Evolutionary conservation across 2,329 filamentous ascomycete genomes (phyloP).

Genomic region (Talaromyces sp.): DNA sequence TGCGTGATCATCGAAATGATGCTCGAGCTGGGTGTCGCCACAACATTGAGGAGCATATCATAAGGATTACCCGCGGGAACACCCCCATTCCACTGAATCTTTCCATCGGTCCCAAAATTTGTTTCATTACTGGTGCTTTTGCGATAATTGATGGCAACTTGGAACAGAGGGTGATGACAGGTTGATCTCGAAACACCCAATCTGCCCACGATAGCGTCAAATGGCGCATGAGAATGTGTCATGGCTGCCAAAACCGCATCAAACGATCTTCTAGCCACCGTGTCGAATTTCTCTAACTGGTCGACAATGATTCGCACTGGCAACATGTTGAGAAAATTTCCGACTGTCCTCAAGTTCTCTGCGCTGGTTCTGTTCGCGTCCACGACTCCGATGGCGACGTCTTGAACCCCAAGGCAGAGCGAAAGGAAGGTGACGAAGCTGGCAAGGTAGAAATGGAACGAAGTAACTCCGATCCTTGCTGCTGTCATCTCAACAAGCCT

Average conservation of each 20-base stretch:
- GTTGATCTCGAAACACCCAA: constrained; percentile 41
- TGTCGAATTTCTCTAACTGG: constrained; percentile 28
- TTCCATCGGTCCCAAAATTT: constrained; percentile 28
- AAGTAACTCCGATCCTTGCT: constrained; percentile 29
- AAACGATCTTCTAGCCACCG: constrained; percentile 28
- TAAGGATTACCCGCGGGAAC: constrained; percentile 25
- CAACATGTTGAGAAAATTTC: constrained; percentile 50
- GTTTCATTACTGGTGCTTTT: constrained; percentile 36
- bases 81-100: constrained; percentile 21
- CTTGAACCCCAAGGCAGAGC: constrained; percentile 33
- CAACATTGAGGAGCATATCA: constrained; percentile 40
- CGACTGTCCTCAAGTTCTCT: constrained; percentile 37
- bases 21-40: constrained; percentile 26
- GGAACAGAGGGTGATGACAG: constrained; percentile 48
- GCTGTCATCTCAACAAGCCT: not conserved
- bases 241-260: constrained; percentile 37
- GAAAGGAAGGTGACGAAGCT: constrained; percentile 38
- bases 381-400: constrained; percentile 48
- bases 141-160: constrained; percentile 49
- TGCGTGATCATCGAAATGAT: constrained; percentile 34
- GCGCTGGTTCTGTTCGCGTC: constrained; percentile 43
- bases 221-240: constrained; percentile 45
- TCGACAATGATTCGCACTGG: constrained; percentile 40
- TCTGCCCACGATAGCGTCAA: constrained; percentile 47
- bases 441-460: constrained; percentile 49